Conservation (phyloP, 2,329 filamentous ascomycete species). For the Colletotrichum higginsianum region DNA sequence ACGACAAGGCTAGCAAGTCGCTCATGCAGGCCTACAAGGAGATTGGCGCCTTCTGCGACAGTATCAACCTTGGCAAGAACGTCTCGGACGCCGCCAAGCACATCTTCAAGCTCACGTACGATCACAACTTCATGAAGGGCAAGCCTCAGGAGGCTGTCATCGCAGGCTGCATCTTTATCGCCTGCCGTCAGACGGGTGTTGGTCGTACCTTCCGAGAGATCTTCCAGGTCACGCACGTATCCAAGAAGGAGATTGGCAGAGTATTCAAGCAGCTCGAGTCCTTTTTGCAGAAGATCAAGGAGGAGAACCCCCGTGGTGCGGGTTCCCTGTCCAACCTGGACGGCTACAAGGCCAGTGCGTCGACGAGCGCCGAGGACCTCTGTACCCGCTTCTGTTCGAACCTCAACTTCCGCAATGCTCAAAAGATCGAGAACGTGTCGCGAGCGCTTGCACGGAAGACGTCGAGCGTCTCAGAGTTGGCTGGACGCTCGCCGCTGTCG, state of each 20-base stretch:
- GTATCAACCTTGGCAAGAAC: conserved; percentile 83
- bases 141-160: conserved; percentile 96
- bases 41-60: conserved; percentile 89
- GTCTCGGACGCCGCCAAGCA: conserved; percentile 94
- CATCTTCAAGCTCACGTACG: conserved; percentile 94
- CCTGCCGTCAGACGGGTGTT: conserved; percentile 89
- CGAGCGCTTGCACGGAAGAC: conserved; percentile 84
- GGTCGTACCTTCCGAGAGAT: conserved; percentile 96
- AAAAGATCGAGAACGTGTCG: conserved; percentile 84
- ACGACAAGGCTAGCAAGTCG: conserved; percentile 87
- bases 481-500: conserved; percentile 93
- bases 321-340: conserved; percentile 71
- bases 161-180: conserved; percentile 97
- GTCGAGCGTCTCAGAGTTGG: conserved; percentile 82
- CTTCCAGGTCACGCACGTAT: conserved; percentile 91
- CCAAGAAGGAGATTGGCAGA: conserved; percentile 96
- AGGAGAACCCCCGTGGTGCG: conserved; percentile 68
- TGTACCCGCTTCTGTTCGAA: conserved; percentile 92
- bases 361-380: conserved; percentile 86
- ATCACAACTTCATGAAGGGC: conserved; percentile 93
- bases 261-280: conserved; percentile 95
- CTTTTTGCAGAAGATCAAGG: conserved; percentile 84
- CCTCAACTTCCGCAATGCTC: conserved; percentile 79
- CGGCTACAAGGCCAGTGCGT: conserved; percentile 80
- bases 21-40: conserved; percentile 90